Percentiles rank a stretch among this genome's conserved stretches.
phyloP scores from a whole-genome alignment of 1,139 yeast genomes.

The Yamadazyma songkhlaensis region DNA sequence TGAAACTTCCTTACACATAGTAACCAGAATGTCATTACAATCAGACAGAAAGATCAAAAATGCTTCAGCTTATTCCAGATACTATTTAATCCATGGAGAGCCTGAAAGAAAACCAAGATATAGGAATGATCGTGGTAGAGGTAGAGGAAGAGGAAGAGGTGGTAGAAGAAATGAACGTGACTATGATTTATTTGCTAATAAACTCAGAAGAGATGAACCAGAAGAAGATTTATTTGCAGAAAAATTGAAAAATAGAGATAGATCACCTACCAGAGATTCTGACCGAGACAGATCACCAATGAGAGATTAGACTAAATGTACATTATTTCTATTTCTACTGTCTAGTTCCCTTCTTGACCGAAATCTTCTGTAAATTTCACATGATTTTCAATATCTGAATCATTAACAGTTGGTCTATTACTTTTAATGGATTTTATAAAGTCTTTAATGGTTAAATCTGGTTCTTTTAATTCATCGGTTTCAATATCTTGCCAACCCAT shows the following conservation, averaged over 20 bases:
- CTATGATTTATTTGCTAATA: slow-evolving; percentile 32
- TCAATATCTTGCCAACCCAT: slow-evolving; percentile 92
- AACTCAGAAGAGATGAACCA: slow-evolving; percentile 12
- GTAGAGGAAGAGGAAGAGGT: slow-evolving; percentile 26
- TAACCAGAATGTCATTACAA: slow-evolving; percentile 49
- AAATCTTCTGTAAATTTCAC: slow-evolving; percentile 88
- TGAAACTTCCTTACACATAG: slow-evolving; percentile 38
- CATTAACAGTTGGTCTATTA: slow-evolving; percentile 93
- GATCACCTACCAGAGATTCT: slow-evolving; percentile 11
- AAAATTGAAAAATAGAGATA: slow-evolving; percentile 18
- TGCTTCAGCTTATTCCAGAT: slow-evolving; percentile 60
- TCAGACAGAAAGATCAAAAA: slow-evolving; percentile 58
- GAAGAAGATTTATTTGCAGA: slow-evolving; percentile 44
- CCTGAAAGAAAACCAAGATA: slow-evolving; percentile 49
- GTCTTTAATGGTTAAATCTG: slow-evolving; percentile 85
- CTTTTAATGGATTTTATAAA: slow-evolving; percentile 89
- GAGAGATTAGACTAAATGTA: slow-evolving; percentile 12
- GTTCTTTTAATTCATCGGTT: slow-evolving; percentile 86
- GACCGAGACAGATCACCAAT: slow-evolving; percentile 5
- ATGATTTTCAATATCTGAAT: slow-evolving; percentile 76
- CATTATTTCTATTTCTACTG: background rate
- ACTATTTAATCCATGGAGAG: slow-evolving; percentile 72
- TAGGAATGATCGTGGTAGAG: slow-evolving; percentile 65
- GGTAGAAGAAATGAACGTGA: slow-evolving; percentile 13
- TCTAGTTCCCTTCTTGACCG: slow-evolving; percentile 90